Percentiles rank a stretch among this genome's conserved stretches.
phyloP scores from a whole-genome alignment of 352 stramenopile genomes.

The Pythium aphanidermatum region DNA sequence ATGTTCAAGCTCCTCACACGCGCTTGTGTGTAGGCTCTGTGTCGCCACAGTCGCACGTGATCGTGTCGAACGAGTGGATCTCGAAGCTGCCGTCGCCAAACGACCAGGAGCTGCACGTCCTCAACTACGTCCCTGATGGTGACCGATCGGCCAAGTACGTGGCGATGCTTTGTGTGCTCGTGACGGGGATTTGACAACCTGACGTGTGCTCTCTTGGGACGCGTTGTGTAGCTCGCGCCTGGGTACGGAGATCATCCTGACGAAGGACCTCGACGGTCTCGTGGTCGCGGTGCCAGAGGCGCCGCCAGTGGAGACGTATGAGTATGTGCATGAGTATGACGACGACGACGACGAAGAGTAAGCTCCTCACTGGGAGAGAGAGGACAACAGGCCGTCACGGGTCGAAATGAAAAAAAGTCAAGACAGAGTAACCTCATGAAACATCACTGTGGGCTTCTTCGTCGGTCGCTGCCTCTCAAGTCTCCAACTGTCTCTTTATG shows the following conservation, averaged over 20 bases:
- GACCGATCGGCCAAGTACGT: slow-evolving; percentile 78
- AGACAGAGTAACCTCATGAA: background rate
- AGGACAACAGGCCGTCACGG: background rate
- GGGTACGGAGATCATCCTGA: slow-evolving; percentile 82
- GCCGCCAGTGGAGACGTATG: slow-evolving; percentile 75
- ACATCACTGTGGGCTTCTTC: background rate
- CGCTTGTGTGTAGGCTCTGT: slow-evolving; percentile 24
- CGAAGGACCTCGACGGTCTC: slow-evolving; percentile 82
- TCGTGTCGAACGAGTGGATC: slow-evolving; percentile 87
- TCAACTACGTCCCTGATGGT: slow-evolving; percentile 71
- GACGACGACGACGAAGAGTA: slow-evolving; percentile 64
- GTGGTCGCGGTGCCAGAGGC: slow-evolving; percentile 84
- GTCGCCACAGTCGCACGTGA: slow-evolving; percentile 82
- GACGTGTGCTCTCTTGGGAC: too few relatives aligned
- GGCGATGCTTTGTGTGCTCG: too few relatives aligned
- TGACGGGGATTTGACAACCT: too few relatives aligned
- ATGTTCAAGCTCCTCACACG: too few relatives aligned
- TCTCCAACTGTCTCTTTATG: background rate
- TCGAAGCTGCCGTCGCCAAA: slow-evolving; percentile 65
- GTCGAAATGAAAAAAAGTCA: too few relatives aligned
- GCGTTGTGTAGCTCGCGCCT: slow-evolving; percentile 67
- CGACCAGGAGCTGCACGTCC: slow-evolving; percentile 67
- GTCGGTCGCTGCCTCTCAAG: too few relatives aligned
- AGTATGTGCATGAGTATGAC: slow-evolving; percentile 84
- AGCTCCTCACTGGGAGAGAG: background rate